Percentiles rank a stretch among this genome's conserved stretches.
Conservation (phyloP, 768 basidiomycete genomes). For the Coprinopsis strossmayeri region DNA sequence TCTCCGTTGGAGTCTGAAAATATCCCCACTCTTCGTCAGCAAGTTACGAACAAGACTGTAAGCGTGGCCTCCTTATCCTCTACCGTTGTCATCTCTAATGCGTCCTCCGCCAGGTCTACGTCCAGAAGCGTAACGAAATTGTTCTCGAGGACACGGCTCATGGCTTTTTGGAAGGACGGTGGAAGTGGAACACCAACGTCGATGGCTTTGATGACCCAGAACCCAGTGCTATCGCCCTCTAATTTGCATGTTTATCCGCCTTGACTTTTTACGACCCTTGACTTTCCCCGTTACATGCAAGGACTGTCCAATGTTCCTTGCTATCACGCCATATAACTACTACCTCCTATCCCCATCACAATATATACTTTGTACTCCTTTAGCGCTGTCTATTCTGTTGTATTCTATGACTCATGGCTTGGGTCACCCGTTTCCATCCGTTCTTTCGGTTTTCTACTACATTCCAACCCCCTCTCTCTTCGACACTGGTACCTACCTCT, state of each 20-base stretch:
- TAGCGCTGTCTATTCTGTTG: too few relatives aligned
- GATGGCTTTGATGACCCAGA: constrained; percentile 63
- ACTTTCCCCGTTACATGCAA: not conserved
- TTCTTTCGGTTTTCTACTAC: too few relatives aligned
- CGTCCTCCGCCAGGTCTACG: constrained; percentile 63
- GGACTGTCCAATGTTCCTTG: not conserved
- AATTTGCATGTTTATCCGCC: not conserved
- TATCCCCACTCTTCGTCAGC: constrained; percentile 77
- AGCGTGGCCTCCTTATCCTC: constrained; percentile 15
- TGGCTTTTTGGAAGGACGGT: constrained; percentile 81
- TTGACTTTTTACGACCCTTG: not conserved
- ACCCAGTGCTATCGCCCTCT: constrained; percentile 6
- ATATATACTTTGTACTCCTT: too few relatives aligned
- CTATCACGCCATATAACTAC: not conserved
- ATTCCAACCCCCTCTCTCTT: too few relatives aligned
- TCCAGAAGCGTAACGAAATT: constrained; percentile 95
- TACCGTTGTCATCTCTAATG: not conserved
- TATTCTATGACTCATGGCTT: too few relatives aligned
- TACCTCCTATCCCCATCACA: not conserved
- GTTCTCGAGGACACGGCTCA: constrained; percentile 90
- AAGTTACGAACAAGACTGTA: constrained; percentile 95
- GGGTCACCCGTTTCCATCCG: too few relatives aligned
- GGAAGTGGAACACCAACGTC: constrained; percentile 72
- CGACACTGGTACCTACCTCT: too few relatives aligned
- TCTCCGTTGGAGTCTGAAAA: constrained; percentile 82